Percentiles rank a stretch among this genome's conserved stretches.
Evolutionary conservation across 31 red algal species (phyloP).

Genomic region (Endocladia muricata): DNA sequence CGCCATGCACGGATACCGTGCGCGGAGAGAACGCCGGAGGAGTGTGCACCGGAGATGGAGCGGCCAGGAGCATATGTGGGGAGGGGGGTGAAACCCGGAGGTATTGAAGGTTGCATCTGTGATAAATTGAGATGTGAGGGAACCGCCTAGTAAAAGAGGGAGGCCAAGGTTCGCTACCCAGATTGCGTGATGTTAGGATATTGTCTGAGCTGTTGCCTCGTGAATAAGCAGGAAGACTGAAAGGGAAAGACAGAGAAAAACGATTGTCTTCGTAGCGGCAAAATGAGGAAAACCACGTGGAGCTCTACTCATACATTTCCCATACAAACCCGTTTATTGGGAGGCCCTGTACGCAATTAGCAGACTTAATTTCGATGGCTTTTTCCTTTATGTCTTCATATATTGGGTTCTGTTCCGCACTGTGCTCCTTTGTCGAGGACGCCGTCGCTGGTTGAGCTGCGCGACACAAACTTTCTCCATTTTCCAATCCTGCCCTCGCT

Average conservation of each 20-base stretch:
- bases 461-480: not conserved
- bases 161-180: no score
- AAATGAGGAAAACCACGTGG: no score
- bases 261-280: no score
- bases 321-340: no score
- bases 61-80: constrained; percentile 7
- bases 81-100: constrained; percentile 12
- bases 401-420: not conserved
- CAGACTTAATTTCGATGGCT: not conserved
- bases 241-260: no score
- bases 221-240: no score
- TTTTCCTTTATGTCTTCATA: not conserved
- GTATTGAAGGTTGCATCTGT: not conserved
- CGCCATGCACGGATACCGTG: constrained; percentile 53
- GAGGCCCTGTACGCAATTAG: no score
- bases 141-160: no score
- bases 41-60: constrained; percentile 8
- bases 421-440: not conserved
- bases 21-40: constrained; percentile 14
- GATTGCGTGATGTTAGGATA: no score
- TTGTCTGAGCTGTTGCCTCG: no score
- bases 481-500: not conserved
- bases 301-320: no score
- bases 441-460: not conserved
- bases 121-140: no score